phyloP scores from a whole-genome alignment of 768 basidiomycete genomes.

The Tylopilus subfusipes region DNA sequence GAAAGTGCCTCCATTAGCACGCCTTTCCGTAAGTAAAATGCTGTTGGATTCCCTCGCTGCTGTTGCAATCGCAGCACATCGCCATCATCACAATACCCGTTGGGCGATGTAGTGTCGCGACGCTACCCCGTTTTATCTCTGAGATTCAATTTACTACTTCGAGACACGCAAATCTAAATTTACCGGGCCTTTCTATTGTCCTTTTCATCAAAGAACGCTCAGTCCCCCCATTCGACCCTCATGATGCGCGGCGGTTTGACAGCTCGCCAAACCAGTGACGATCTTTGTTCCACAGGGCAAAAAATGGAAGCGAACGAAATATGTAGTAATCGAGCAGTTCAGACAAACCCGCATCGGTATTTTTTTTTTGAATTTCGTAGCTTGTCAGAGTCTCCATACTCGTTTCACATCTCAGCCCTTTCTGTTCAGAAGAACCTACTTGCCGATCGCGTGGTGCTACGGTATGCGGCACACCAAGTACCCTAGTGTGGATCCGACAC shows the following conservation, averaged over 20 bases:
- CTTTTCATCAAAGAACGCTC: constrained; percentile 12
- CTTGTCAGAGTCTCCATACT: constrained; percentile 24
- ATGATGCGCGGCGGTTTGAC: constrained; percentile 11
- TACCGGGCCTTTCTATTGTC: constrained; percentile 6
- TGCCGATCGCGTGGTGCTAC: constrained; percentile 26
- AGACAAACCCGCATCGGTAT: constrained; percentile 9
- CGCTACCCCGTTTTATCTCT: not conserved
- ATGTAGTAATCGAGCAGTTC: constrained; percentile 7
- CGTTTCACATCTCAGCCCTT: constrained; percentile 26
- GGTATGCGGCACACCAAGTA: constrained; percentile 1
- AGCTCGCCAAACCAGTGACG: constrained; percentile 10
- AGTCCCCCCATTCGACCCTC: constrained; percentile 2
- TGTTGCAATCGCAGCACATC: constrained; percentile 13
- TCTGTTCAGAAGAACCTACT: constrained; percentile 18
- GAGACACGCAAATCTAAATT: constrained; percentile 19
- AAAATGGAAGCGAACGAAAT: constrained; percentile 24
- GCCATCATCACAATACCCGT: constrained; percentile 15
- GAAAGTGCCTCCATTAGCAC: constrained; percentile 13
- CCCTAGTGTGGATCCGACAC: not conserved
- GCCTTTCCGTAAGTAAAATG: constrained; percentile 16
- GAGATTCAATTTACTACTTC: constrained; percentile 18
- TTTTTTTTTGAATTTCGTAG: constrained; percentile 12
- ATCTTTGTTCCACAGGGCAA: constrained; percentile 19
- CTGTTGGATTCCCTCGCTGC: constrained; percentile 14
- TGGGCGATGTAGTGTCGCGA: not conserved